These are phyloP conservation scores for Moricandia moricandioides DNA, from an alignment of 345 rosid species.

Conservation along the genomic window DNA sequence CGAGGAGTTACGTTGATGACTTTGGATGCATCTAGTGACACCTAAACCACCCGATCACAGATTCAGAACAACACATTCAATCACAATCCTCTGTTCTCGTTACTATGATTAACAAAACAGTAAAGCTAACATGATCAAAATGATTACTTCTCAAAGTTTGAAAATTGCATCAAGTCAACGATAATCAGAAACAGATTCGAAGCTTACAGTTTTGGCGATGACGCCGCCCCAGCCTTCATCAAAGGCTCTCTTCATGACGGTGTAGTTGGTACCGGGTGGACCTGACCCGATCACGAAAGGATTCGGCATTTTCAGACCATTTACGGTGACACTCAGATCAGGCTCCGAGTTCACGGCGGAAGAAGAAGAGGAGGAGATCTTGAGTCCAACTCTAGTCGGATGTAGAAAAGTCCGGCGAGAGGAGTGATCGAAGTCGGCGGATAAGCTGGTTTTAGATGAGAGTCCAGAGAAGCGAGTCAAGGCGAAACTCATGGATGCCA, in stretches of 20 bases:
- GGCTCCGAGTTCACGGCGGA: slow-evolving; percentile 47
- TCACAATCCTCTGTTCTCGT: slow-evolving; percentile 15
- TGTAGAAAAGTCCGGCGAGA: slow-evolving; percentile 33
- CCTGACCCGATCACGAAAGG: slow-evolving; percentile 98
- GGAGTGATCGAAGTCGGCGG: slow-evolving; percentile 35
- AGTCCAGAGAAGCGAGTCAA: slow-evolving; percentile 49
- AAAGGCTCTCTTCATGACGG: slow-evolving; percentile 95
- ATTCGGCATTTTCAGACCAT: slow-evolving; percentile 85
- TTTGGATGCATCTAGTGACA: slow-evolving; percentile 87
- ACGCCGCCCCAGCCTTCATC: slow-evolving; percentile 99
- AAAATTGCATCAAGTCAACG: slow-evolving; percentile 8
- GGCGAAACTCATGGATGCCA: slow-evolving; percentile 58
- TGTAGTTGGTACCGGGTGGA: slow-evolving; percentile 96
- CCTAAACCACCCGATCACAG: slow-evolving; percentile 45
- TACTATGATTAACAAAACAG: background rate
- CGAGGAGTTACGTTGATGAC: slow-evolving; percentile 94
- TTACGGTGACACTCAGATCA: slow-evolving; percentile 83
- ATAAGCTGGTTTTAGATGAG: slow-evolving; percentile 30
- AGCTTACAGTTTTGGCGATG: slow-evolving; percentile 88
- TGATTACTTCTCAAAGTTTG: background rate
- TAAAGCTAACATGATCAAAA: background rate
- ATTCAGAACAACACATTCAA: slow-evolving; percentile 15
- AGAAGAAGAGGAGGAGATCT: slow-evolving; percentile 43
- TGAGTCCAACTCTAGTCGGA: slow-evolving; percentile 54
- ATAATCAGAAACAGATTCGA: background rate